Conservation (phyloP, 139 green algal species). For the Coelastrella sp. region DNA sequence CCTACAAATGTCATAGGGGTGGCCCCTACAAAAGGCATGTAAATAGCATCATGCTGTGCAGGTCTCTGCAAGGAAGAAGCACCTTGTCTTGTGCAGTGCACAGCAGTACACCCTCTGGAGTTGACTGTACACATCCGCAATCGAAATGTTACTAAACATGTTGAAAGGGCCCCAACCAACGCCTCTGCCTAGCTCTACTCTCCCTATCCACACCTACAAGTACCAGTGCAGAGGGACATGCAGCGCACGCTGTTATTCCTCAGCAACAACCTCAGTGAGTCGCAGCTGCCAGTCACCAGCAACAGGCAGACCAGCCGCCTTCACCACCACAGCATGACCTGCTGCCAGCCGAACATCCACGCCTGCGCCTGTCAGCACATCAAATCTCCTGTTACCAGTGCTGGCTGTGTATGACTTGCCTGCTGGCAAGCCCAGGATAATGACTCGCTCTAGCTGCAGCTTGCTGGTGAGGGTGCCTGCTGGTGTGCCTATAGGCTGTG, state of each 20-base stretch:
- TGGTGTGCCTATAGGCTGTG: constrained; percentile 30
- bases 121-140: too few relatives aligned
- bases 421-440: constrained; percentile 63
- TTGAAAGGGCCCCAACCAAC: too few relatives aligned
- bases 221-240: too few relatives aligned
- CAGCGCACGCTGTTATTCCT: not conserved
- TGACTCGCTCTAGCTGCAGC: constrained; percentile 61
- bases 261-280: constrained; percentile 1
- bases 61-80: too few relatives aligned
- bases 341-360: constrained; percentile 5
- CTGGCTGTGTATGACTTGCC: constrained; percentile 19
- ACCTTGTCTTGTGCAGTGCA: too few relatives aligned
- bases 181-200: too few relatives aligned
- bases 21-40: too few relatives aligned
- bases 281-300: constrained; percentile 27
- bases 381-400: not conserved
- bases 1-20: too few relatives aligned
- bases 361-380: not conserved
- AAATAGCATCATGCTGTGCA: too few relatives aligned
- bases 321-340: constrained; percentile 28
- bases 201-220: too few relatives aligned
- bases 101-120: too few relatives aligned
- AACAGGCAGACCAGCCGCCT: constrained; percentile 25
- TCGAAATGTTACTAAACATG: too few relatives aligned
- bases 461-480: constrained; percentile 10